phyloP scores from a whole-genome alignment of 768 basidiomycete genomes.

The Tulasnella sp. region DNA sequence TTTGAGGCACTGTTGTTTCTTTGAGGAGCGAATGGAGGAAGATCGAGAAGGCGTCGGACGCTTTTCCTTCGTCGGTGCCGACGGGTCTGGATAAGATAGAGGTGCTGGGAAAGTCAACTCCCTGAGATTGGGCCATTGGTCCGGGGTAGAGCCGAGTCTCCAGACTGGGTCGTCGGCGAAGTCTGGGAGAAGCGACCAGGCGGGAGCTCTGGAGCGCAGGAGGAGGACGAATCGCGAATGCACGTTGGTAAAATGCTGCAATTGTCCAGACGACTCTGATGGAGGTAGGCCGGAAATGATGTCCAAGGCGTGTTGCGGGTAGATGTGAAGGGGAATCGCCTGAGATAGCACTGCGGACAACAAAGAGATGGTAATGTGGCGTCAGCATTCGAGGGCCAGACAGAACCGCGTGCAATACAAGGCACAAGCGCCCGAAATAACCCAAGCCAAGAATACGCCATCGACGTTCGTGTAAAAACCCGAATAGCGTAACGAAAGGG shows the following conservation, averaged over 20 bases:
- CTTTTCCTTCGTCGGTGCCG: neutral
- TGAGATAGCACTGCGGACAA: constrained; percentile 52
- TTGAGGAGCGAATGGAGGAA: neutral
- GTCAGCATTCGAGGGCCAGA: neutral
- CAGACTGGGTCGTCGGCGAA: constrained; percentile 8
- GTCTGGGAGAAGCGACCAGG: neutral
- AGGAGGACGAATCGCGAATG: constrained; percentile 71
- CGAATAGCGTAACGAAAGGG: neutral
- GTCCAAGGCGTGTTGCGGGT: constrained; percentile 59
- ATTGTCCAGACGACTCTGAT: constrained; percentile 2
- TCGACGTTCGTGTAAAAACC: neutral
- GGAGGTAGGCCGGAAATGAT: constrained; percentile 37
- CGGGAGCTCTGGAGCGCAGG: constrained; percentile 45
- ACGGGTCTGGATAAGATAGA: constrained; percentile 40
- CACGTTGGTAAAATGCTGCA: constrained; percentile 33
- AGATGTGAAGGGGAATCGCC: constrained; percentile 54
- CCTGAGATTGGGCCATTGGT: constrained; percentile 26
- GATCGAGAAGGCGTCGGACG: neutral
- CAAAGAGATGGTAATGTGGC: neutral
- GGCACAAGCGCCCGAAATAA: constrained; percentile 12
- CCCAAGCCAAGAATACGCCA: neutral
- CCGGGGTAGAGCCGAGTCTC: neutral
- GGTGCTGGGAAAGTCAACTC: constrained; percentile 72
- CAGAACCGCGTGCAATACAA: constrained; percentile 8
- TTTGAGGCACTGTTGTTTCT: neutral